phyloP scores from a whole-genome alignment of 1,284 basidiomycete genomes.

The Porogramme epimiltina region DNA sequence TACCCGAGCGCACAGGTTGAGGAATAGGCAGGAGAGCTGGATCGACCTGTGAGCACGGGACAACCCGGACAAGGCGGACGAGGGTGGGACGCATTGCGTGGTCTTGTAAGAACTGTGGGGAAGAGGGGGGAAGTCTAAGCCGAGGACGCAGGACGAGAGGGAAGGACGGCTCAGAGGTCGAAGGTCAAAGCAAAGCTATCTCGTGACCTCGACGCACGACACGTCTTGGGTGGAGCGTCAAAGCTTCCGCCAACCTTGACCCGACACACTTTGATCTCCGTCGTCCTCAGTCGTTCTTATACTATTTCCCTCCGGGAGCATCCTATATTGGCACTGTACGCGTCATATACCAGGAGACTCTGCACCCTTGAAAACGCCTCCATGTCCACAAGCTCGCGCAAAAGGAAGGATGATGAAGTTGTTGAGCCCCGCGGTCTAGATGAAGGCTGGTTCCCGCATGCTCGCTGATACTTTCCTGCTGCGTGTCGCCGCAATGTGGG shows the following conservation, averaged over 20 bases:
- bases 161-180: slow-evolving; percentile 6
- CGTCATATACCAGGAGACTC: too few relatives aligned
- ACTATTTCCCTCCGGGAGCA: too few relatives aligned
- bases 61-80: slow-evolving; percentile 41
- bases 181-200: background rate
- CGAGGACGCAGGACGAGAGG: background rate
- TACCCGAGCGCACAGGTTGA: slow-evolving; percentile 28
- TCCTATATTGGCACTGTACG: too few relatives aligned
- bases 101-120: background rate
- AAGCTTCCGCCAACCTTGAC: too few relatives aligned
- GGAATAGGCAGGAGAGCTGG: slow-evolving; percentile 27
- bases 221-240: background rate
- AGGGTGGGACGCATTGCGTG: slow-evolving; percentile 35
- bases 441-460: slow-evolving; percentile 1
- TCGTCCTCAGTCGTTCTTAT: too few relatives aligned
- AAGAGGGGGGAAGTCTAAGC: background rate
- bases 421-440: background rate
- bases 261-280: too few relatives aligned
- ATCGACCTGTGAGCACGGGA: slow-evolving; percentile 38
- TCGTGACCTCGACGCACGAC: background rate
- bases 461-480: slow-evolving; percentile 2
- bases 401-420: slow-evolving; percentile 19
- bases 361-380: too few relatives aligned
- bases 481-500: background rate
- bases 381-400: slow-evolving; percentile 14